phyloP scores from a whole-genome alignment of 1,284 basidiomycete genomes.

The Marasmius oreades region DNA sequence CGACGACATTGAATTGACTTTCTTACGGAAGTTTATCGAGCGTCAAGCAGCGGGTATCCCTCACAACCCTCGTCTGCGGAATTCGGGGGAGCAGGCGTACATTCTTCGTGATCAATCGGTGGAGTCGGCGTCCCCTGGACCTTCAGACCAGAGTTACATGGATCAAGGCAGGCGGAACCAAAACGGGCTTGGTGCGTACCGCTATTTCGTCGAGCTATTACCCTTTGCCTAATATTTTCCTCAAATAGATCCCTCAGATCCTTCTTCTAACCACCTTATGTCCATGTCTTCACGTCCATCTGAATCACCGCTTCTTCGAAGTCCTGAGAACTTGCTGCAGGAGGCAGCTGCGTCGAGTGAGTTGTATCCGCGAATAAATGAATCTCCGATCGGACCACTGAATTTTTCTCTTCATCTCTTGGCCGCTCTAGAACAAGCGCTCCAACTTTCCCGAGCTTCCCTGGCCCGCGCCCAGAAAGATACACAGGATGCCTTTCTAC shows the following conservation, averaged over 20 bases:
- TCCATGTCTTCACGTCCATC: conserved; percentile 12
- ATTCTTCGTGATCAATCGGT: conserved; percentile 18
- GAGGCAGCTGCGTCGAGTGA: conserved; percentile 36
- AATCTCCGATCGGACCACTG: no score
- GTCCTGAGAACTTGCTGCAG: conserved; percentile 15
- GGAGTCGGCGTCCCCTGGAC: conserved; percentile 18
- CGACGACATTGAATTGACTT: conserved; percentile 69
- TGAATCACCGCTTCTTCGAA: conserved; percentile 15
- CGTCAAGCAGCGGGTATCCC: conserved; percentile 65
- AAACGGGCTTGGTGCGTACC: conserved; percentile 13
- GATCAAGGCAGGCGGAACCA: conserved; percentile 12
- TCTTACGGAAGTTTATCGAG: conserved; percentile 77
- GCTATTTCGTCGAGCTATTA: not conserved
- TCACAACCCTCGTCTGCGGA: conserved; percentile 73
- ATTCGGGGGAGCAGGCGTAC: conserved; percentile 25
- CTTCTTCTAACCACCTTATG: conserved; percentile 7
- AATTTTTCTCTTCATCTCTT: conserved; percentile 10
- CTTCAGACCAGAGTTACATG: conserved; percentile 17
- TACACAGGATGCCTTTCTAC: conserved; percentile 65
- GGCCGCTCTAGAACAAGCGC: conserved; percentile 36
- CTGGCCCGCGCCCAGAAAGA: conserved; percentile 60
- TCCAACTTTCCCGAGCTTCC: conserved; percentile 41
- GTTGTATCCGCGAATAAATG: conserved; percentile 16
- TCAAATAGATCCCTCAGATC: conserved; percentile 11
- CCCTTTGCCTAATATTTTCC: not conserved